phyloP scores from a whole-genome alignment of 768 basidiomycete species.

The Boletus rubroflammeus region DNA sequence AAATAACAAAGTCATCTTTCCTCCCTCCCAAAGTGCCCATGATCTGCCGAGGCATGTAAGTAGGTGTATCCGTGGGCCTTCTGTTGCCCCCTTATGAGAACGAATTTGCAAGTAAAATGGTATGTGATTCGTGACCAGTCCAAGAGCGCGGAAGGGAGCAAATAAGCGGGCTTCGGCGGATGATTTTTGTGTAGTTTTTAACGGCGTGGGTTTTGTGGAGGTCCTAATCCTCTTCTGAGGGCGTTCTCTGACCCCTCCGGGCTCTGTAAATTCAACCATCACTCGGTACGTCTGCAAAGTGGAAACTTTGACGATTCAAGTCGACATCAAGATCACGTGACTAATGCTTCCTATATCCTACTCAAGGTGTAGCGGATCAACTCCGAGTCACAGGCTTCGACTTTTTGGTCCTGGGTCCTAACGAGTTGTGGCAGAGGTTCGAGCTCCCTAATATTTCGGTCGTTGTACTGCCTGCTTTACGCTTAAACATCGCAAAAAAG shows the following conservation, averaged over 20 bases:
- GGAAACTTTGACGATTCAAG: neutral
- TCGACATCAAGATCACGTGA: slow-evolving; percentile 11
- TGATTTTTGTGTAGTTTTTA: slow-evolving; percentile 5
- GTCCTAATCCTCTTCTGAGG: slow-evolving; percentile 27
- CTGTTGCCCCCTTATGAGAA: slow-evolving; percentile 78
- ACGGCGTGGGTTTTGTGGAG: neutral
- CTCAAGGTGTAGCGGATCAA: no score
- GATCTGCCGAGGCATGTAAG: slow-evolving; percentile 83
- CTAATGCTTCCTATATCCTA: no score
- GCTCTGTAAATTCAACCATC: slow-evolving; percentile 22
- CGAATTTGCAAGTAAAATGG: slow-evolving; percentile 87
- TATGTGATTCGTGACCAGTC: slow-evolving; percentile 86
- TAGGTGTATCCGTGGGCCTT: slow-evolving; percentile 78
- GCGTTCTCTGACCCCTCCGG: slow-evolving; percentile 12
- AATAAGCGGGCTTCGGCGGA: slow-evolving; percentile 51
- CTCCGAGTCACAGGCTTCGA: no score
- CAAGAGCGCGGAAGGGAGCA: slow-evolving; percentile 94
- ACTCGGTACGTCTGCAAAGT: neutral
- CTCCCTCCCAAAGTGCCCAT: slow-evolving; percentile 97
- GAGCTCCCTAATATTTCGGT: no score
- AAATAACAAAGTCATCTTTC: slow-evolving; percentile 87
- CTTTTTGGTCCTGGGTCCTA: no score
- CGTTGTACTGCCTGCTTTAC: neutral
- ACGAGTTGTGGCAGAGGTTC: no score
- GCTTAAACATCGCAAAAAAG: neutral